Evolutionary conservation across 306 rosid species (phyloP), one percentile per base, ranked within the genome.

Genomic region (Vigna trinervia): DNA sequence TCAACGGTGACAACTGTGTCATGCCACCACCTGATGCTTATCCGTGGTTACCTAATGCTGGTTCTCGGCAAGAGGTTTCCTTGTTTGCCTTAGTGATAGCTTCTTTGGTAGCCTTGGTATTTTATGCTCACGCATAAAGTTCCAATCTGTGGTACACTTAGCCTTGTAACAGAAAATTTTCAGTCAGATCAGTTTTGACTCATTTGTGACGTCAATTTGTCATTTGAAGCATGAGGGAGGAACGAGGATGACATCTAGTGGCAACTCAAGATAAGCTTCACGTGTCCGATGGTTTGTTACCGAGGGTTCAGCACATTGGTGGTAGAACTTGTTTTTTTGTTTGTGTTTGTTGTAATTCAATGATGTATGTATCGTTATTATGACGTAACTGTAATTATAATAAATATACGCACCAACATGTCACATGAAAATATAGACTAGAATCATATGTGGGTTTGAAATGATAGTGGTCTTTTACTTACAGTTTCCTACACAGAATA

Each of bases 21-120:
- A 94, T 94, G 97, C 97, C 98, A 34, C 89, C 90, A 12, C 98
- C 97, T 5, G 98, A 94, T 58, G 85, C 90, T 17, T 94, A 88
- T 81, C 98, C 98, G 5, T 75, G 78, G 89, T 67, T 75, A 80
- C 98, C 98, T 52, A 94, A 87, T 71, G 9, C 90, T 2, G 79
- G 90, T 84, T 90, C 84, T 14, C 26, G 64, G 56, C 85, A 30
- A 46, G 58, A 72, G 57, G 68, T 76, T 70, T 79, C 97, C 26
- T 72, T 85, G 53, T 75, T 84, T 69, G 57, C 85, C 52, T 50
- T 92, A 52, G 39, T 87, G 73, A 17, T 78, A 78, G 48, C 84
- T 12, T 75, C 78, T 61, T 82, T 90, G 41, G 84, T 78, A 50
- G 84, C 89, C 39, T 57, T 86, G 69, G 70, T 81, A 52, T 74